Conservation (phyloP, 1,284 basidiomycete species). For the Ustilago lituana region DNA sequence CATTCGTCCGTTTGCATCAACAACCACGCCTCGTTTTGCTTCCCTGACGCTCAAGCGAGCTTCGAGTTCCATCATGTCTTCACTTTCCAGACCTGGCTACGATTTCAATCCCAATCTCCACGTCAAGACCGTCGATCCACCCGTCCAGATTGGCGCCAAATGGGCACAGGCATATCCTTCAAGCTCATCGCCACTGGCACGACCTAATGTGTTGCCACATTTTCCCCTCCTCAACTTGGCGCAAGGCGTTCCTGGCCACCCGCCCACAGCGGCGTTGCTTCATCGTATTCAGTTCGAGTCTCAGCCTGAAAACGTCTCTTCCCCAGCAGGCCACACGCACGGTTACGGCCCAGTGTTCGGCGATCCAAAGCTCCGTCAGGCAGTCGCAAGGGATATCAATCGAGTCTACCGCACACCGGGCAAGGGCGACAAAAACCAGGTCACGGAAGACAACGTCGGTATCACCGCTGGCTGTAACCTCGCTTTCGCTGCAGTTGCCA, state of each 20-base stretch:
- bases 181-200: slow-evolving; percentile 26
- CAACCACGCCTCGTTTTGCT: too few relatives aligned
- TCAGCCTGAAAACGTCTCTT: slow-evolving; percentile 17
- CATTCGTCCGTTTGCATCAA: neutral
- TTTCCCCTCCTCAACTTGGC: slow-evolving; percentile 55
- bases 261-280: slow-evolving; percentile 38
- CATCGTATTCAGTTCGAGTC: slow-evolving; percentile 37
- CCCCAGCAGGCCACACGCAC: slow-evolving; percentile 63
- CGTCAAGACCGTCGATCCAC: slow-evolving; percentile 37
- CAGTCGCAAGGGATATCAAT: slow-evolving; percentile 76
- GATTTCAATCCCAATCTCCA: slow-evolving; percentile 40
- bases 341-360: slow-evolving; percentile 78
- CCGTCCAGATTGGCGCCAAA: slow-evolving; percentile 44
- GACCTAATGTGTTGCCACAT: slow-evolving; percentile 14
- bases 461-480: slow-evolving; percentile 78
- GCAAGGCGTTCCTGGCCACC: slow-evolving; percentile 57
- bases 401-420: slow-evolving; percentile 71
- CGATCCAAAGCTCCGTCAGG: slow-evolving; percentile 73
- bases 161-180: slow-evolving; percentile 46
- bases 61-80: slow-evolving; percentile 15
- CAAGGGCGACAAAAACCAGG: slow-evolving; percentile 68
- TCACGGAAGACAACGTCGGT: slow-evolving; percentile 43
- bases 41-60: too few relatives aligned
- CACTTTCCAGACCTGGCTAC: slow-evolving; percentile 23
- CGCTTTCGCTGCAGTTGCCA: slow-evolving; percentile 76